A percentile compares a stretch with the other conserved stretches of the same genome.
Conservation (phyloP, 148 eudicot genomes). For the Fallopia convolvulus region DNA sequence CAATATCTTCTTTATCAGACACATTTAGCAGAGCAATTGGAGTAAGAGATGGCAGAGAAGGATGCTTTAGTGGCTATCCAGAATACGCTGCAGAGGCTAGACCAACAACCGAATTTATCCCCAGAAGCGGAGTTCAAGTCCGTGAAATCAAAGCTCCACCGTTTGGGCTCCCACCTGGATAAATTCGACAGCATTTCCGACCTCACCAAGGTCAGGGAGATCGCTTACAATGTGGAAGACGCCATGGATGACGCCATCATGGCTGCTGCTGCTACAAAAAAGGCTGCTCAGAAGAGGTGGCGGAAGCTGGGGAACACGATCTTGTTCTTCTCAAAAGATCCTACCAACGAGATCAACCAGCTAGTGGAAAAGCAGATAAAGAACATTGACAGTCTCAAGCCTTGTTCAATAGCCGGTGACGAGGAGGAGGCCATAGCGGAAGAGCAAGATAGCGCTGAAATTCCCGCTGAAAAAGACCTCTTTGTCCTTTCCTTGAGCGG, state of each 20-base stretch:
- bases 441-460: neutral
- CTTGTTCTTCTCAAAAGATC: neutral
- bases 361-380: neutral
- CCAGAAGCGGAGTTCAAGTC: constrained; percentile 13
- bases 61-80: constrained; percentile 21
- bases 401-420: neutral
- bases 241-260: constrained; percentile 8
- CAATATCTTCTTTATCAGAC: neutral
- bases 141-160: constrained; percentile 6
- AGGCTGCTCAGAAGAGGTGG: constrained; percentile 6
- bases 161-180: constrained; percentile 7
- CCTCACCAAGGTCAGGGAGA: constrained; percentile 9
- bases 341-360: neutral
- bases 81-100: constrained; percentile 19
- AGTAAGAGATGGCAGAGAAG: constrained; percentile 18
- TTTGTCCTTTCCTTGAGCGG: constrained; percentile 19
- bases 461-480: neutral
- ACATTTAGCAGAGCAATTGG: neutral
- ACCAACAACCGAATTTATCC: constrained; percentile 12
- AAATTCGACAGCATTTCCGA: neutral
- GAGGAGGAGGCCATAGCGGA: neutral
- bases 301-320: constrained; percentile 12
- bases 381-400: neutral
- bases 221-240: constrained; percentile 21
- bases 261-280: neutral